phyloP scores from a whole-genome alignment of 1,139 yeast species.

The Arxiozyma heterogenica region DNA sequence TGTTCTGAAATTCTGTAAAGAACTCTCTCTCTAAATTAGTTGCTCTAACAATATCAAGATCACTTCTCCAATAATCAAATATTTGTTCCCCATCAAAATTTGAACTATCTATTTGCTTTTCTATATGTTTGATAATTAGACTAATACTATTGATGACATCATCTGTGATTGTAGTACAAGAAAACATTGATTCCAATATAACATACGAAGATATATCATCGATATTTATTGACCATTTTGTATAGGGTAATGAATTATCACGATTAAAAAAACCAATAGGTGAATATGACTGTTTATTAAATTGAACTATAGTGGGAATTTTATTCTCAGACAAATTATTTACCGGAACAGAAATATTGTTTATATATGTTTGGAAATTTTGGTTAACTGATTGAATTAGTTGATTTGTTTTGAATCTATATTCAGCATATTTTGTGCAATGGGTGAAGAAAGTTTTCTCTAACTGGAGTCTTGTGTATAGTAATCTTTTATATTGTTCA shows the following conservation, averaged over 20 bases:
- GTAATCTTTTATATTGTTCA: constrained; percentile 11
- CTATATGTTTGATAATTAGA: constrained; percentile 1
- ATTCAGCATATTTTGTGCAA: constrained; percentile 5
- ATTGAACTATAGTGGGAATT: no score
- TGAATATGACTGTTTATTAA: background rate
- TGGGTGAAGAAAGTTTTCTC: constrained; percentile 10
- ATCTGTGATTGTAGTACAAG: constrained; percentile 5
- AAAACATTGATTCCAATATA: constrained; percentile 8
- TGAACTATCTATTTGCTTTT: constrained; percentile 1
- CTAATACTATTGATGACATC: constrained; percentile 7
- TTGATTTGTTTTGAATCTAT: background rate
- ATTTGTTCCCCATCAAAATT: constrained; percentile 3
- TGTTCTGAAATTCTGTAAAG: constrained; percentile 4
- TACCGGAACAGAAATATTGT: background rate
- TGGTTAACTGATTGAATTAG: background rate
- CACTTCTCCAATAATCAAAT: constrained; percentile 11
- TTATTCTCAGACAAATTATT: background rate
- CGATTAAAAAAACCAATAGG: background rate
- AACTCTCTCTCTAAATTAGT: constrained; percentile 17
- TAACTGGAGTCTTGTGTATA: constrained; percentile 15
- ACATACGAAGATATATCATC: background rate
- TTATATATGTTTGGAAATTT: background rate
- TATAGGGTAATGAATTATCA: constrained; percentile 8
- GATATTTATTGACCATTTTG: background rate
- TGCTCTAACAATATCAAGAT: constrained; percentile 13